Conservation (phyloP, 441 rosid species). For the Codiaeum variegatum region DNA sequence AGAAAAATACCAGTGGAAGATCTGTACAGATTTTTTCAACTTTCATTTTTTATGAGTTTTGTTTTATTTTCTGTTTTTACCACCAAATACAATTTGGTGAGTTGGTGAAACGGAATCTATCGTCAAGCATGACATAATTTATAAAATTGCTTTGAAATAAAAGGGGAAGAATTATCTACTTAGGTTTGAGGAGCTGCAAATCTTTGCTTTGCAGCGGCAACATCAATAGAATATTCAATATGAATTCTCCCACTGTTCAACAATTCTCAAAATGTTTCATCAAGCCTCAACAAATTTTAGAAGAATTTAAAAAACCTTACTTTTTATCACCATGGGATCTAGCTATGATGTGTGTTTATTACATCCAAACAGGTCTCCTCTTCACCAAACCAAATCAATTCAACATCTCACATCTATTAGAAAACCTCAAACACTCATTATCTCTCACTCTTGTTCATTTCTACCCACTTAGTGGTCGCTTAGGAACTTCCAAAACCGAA, state of each 20-base stretch:
- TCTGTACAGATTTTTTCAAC: too few relatives aligned
- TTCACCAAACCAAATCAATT: conserved; percentile 43
- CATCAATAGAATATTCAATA: not conserved
- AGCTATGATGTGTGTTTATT: conserved; percentile 49
- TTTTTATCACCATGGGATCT: conserved; percentile 61
- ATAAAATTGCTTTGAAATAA: too few relatives aligned
- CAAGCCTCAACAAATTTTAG: conserved; percentile 31
- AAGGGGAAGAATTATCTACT: too few relatives aligned
- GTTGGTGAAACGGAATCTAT: too few relatives aligned
- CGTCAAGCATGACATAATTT: too few relatives aligned
- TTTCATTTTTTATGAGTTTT: too few relatives aligned
- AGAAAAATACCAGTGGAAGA: too few relatives aligned
- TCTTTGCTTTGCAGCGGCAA: not conserved
- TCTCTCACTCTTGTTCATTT: conserved; percentile 56
- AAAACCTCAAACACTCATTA: conserved; percentile 44
- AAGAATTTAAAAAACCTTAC: conserved; percentile 40
- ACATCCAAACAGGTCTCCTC: conserved; percentile 71
- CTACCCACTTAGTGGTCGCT: conserved; percentile 72
- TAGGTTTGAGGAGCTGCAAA: too few relatives aligned
- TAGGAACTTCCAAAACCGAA: conserved; percentile 27
- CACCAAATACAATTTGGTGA: too few relatives aligned
- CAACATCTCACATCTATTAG: conserved; percentile 28
- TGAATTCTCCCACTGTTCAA: conserved; percentile 33
- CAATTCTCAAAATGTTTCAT: conserved; percentile 47
- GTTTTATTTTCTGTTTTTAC: too few relatives aligned